Evolutionary conservation across 208 protist genomes (phyloP), one percentile per base, ranked within the genome.

Genomic region (Trypanosoma cruzi): DNA sequence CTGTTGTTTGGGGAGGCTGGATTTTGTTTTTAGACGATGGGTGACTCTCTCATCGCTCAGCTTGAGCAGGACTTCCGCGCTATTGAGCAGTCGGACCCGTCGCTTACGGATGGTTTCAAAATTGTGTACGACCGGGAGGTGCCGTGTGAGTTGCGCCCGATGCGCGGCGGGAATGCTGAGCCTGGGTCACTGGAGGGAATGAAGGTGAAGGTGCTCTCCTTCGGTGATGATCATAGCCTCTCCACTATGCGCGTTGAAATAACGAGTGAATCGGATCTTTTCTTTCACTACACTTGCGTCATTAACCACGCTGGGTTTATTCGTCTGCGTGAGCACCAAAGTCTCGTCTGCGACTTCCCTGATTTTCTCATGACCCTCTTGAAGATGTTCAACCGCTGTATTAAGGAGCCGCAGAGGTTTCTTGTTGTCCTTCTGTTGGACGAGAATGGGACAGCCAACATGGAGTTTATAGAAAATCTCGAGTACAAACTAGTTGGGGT

Each of bases 401-500:
- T 98, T 58, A 83, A 84, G 11, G 91, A 98, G 71, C 92, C 89
- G 2, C 86, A 88, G 22, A 79, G 84, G 44, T 96, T 97, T 68
- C 84, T 98, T 28, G 89, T 86, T 20, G 89, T 97, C 0, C 76
- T 98, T 20, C 75, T 98, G 26, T 67, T 98, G 24, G 80, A 80
- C 29, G 79, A 86, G 24, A 90, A 97, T 64, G 93, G 91, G 37
- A 86, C 83, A 3, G 92, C 85, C 0, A 92, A 90, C 36, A 67
- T 98, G 58, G 92, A 98, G 64, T 97, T 98, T 73, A 86, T 98
- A 36, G 93, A 98, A 68, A 98, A 97, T 62, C 79, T 98, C 58
- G 89, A 97, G 73, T 98, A 98, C 83, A 98, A 98, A 70, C 91
- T 98, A 56, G 92, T 98, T 40, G 94, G 96, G 50, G 84, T 98